A percentile compares a stretch with the other conserved stretches of the same genome.
phyloP scores from a whole-genome alignment of 495 filamentous ascomycete species.

The Trichoderma reesei region DNA sequence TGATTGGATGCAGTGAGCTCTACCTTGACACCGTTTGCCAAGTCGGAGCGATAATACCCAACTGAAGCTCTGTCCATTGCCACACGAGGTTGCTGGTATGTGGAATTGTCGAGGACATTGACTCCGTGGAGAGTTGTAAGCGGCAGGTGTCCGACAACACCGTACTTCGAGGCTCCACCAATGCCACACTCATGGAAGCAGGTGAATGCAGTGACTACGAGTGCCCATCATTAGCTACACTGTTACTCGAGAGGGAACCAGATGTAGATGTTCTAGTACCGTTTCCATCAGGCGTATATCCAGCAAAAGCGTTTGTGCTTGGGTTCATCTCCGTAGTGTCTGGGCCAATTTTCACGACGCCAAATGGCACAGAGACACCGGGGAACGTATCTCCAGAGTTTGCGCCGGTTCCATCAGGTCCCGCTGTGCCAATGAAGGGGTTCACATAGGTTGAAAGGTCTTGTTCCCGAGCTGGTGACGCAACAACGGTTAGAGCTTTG shows the following conservation, averaged over 20 bases:
- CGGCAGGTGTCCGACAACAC: conserved; percentile 59
- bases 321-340: conserved; percentile 38
- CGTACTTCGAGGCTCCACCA: conserved; percentile 67
- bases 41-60: conserved; percentile 52
- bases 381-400: conserved; percentile 56
- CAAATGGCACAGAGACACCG: conserved; percentile 54
- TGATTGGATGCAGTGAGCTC: conserved; percentile 51
- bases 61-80: conserved; percentile 43
- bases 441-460: conserved; percentile 5
- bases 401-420: background rate
- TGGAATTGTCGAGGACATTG: conserved; percentile 45
- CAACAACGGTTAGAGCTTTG: background rate
- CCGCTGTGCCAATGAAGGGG: background rate
- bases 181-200: conserved; percentile 68
- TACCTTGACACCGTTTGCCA: conserved; percentile 44
- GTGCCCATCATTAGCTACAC: background rate
- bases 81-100: conserved; percentile 30
- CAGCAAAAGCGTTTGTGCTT: conserved; percentile 54
- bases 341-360: conserved; percentile 64
- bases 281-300: conserved; percentile 44
- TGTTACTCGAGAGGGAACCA: background rate
- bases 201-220: conserved; percentile 55
- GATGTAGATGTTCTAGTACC: background rate
- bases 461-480: background rate
- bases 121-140: conserved; percentile 43